Evolutionary conservation across 768 basidiomycete species (phyloP), one percentile per base, ranked within the genome.

Genomic region (Baorangia bicolor): DNA sequence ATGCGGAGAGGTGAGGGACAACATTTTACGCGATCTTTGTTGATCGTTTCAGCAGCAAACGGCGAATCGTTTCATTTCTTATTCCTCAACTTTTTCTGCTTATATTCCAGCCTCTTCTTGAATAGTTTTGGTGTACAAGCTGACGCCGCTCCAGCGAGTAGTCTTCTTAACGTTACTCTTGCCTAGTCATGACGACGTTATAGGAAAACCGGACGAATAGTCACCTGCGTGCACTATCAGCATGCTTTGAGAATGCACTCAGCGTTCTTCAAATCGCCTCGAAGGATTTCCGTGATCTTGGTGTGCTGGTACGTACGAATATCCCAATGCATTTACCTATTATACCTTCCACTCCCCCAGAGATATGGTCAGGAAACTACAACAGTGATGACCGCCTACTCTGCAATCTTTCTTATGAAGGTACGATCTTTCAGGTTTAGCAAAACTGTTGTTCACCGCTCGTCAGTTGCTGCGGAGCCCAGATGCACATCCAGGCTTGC

Each of bases 291-390:
- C 83, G 84, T 28, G 77, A 77, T 20, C 81, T 92, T 73, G 82
- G 82, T 64, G 85, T 92, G 71, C 80, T 93, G 63, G 90, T 88
- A 63, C 49, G 86, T 71, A 28, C 37, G 9, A 43, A 31, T 60
- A 82, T 83, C 58, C 51, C 80, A 71, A 10, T 16, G 25, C 18
- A 39, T 52, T 23, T 38, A 27, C 21, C 16, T n/a, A 11, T 37
- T 40, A 50, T 44, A 51, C 47, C 46, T 37, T 43, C 45, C 30
- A 41, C 34, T 64, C 31, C 39, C 44, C 49, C 67, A 92, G 90
- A 86, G 87, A 42, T 94, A 93, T 62, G 82, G 87, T 9, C 92
- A 93, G 74, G 91, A 93, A 67, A 87, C 88, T 5, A 83, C 91
- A 57, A 86, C 87, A 9, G 82, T 88, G 43, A 93, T 93, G 91